A percentile compares a stretch with the other conserved stretches of the same genome.
These are phyloP conservation scores for Agaricus blazei DNA, from an alignment of 768 basidiomycete species.

Conservation along the genomic window DNA sequence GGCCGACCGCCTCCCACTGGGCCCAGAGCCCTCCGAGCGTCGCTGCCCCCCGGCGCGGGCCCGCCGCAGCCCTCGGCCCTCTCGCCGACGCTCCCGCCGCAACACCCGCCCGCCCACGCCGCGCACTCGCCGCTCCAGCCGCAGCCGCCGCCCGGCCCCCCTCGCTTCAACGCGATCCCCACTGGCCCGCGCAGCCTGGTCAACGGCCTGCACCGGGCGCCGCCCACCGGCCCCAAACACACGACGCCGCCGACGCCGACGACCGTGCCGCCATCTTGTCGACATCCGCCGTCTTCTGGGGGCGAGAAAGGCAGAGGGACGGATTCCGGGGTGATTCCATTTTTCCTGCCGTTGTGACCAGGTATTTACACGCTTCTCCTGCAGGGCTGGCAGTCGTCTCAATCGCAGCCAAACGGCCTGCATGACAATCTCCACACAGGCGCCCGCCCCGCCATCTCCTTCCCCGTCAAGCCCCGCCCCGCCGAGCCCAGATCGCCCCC, in stretches of 20 bases:
- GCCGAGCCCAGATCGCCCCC: conserved; percentile 25
- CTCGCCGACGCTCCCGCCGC: conserved; percentile 21
- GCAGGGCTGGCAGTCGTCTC: conserved; percentile 24
- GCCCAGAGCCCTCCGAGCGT: conserved; percentile 60
- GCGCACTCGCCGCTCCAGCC: conserved; percentile 20
- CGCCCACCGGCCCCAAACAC: conserved; percentile 34
- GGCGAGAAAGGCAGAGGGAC: conserved; percentile 27
- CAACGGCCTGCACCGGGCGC: conserved; percentile 28
- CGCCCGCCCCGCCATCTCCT: conserved; percentile 27
- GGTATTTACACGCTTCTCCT: conserved; percentile 15
- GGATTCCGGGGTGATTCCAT: conserved; percentile 19
- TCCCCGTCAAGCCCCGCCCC: conserved; percentile 22
- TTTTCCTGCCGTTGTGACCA: conserved; percentile 16
- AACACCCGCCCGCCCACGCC: conserved; percentile 17
- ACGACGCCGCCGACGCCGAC: conserved; percentile 4
- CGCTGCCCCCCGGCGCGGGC: conserved; percentile 32
- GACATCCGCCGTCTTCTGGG: conserved; percentile 27
- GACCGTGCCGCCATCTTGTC: conserved; percentile 20
- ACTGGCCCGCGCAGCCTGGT: conserved; percentile 62
- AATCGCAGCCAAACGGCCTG: conserved; percentile 22
- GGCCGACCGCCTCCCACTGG: conserved; percentile 75
- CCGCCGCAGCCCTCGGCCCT: conserved; percentile 5
- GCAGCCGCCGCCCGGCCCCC: too few relatives aligned
- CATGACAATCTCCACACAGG: conserved; percentile 19
- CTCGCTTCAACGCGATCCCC: conserved; percentile 23